phyloP scores from a whole-genome alignment of 768 basidiomycete genomes.

The Pulveroboletus sp. region DNA sequence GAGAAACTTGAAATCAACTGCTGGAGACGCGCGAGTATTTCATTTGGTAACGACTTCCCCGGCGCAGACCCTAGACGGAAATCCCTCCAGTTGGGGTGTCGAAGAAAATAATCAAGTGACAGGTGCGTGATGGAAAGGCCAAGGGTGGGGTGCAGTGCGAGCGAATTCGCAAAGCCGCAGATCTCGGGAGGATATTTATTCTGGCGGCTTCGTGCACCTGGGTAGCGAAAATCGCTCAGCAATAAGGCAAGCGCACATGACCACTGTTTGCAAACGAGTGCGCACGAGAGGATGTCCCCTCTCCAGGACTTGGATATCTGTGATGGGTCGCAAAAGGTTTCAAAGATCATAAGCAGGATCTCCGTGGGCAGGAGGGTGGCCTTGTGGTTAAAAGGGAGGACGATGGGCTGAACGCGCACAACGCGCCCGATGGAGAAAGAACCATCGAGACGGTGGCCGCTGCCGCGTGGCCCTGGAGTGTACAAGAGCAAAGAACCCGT shows the following conservation, averaged over 20 bases:
- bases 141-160: not conserved
- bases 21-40: not conserved
- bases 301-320: not conserved
- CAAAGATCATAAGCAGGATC: not conserved
- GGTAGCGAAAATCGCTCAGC: slow-evolving; percentile 1
- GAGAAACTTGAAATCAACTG: not conserved
- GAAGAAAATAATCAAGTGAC: not conserved
- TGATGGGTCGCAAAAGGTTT: not conserved
- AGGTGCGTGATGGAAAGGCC: slow-evolving; percentile 2
- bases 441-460: not conserved
- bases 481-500: not conserved
- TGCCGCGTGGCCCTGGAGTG: not conserved
- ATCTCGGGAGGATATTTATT: not conserved
- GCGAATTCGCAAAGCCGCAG: not conserved
- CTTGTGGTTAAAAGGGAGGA: not conserved
- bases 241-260: not conserved
- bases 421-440: not conserved
- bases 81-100: not conserved
- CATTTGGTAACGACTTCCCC: not conserved
- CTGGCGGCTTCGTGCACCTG: not conserved
- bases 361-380: not conserved
- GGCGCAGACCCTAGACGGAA: not conserved
- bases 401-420: not conserved
- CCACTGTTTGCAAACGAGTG: slow-evolving; percentile 2
- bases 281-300: slow-evolving; percentile 1